phyloP scores from a whole-genome alignment of 345 rosid genomes.

The Brassica rapa region DNA sequence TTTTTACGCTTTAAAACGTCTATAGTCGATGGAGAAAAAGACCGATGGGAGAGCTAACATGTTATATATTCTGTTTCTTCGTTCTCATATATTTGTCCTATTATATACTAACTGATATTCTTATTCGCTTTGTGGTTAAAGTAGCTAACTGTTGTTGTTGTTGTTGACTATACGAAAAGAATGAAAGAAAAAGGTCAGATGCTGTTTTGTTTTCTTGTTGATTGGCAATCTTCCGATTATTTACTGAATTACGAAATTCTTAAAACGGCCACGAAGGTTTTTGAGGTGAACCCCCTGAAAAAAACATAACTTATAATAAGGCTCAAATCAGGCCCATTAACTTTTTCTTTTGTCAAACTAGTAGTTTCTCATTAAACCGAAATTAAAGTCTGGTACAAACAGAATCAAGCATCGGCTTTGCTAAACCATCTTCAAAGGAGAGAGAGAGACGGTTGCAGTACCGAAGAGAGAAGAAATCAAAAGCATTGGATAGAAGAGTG shows the following conservation, averaged over 20 bases:
- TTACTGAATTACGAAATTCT: background rate
- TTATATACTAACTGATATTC: background rate
- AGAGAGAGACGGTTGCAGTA: too few relatives aligned
- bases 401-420: too few relatives aligned
- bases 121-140: constrained; percentile 1
- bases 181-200: background rate
- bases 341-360: too few relatives aligned
- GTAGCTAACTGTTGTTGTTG: background rate
- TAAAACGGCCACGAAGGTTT: background rate
- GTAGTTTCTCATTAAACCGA: too few relatives aligned
- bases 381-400: too few relatives aligned
- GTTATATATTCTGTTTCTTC: background rate
- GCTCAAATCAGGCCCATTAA: constrained; percentile 5
- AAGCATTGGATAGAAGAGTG: too few relatives aligned
- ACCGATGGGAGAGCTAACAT: background rate
- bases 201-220: background rate
- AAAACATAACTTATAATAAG: background rate
- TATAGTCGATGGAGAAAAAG: constrained; percentile 6
- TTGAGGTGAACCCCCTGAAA: background rate
- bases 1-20: constrained; percentile 21
- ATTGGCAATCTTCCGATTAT: background rate
- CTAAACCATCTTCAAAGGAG: too few relatives aligned
- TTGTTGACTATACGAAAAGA: background rate
- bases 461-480: too few relatives aligned
- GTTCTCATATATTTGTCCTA: background rate